These are phyloP conservation scores for Zasmidium citrigriseum DNA, from an alignment of 2,329 filamentous ascomycete species.

Conservation along the genomic window DNA sequence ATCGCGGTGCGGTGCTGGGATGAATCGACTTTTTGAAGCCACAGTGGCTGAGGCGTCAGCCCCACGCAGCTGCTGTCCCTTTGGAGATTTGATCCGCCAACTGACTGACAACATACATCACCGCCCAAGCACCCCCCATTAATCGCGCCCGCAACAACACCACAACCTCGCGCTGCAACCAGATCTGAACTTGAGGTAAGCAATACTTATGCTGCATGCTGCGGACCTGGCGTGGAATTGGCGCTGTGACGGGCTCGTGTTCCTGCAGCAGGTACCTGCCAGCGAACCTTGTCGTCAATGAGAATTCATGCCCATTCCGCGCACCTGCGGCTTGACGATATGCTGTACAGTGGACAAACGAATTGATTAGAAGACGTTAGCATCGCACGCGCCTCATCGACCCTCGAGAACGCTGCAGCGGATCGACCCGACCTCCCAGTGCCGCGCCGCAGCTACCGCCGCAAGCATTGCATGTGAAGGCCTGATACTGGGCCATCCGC, in stretches of 20 bases:
- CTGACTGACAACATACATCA: not conserved
- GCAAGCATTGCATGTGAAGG: conserved; percentile 20
- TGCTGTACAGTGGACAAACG: not conserved
- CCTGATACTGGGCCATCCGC: conserved; percentile 27
- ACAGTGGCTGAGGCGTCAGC: not conserved
- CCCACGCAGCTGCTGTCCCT: not conserved
- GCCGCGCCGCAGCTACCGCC: conserved; percentile 13
- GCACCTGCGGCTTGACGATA: not conserved
- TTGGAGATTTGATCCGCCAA: not conserved
- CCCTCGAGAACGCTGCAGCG: not conserved
- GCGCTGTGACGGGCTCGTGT: not conserved
- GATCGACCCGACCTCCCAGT: conserved; percentile 5
- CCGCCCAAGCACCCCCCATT: not conserved
- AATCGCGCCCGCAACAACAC: not conserved
- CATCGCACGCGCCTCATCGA: conserved; percentile 1
- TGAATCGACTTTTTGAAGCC: not conserved
- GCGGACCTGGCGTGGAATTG: not conserved
- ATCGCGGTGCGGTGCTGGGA: not conserved
- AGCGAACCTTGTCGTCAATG: conserved; percentile 13
- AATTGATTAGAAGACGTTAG: not conserved
- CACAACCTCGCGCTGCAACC: not conserved
- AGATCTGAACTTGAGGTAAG: not conserved
- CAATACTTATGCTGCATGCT: not conserved
- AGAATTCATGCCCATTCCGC: not conserved
- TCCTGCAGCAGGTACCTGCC: conserved; percentile 10